Base-by-base conservation (phyloP, 2,329 filamentous ascomycete genomes). In the Metarhizium rileyi region DNA sequence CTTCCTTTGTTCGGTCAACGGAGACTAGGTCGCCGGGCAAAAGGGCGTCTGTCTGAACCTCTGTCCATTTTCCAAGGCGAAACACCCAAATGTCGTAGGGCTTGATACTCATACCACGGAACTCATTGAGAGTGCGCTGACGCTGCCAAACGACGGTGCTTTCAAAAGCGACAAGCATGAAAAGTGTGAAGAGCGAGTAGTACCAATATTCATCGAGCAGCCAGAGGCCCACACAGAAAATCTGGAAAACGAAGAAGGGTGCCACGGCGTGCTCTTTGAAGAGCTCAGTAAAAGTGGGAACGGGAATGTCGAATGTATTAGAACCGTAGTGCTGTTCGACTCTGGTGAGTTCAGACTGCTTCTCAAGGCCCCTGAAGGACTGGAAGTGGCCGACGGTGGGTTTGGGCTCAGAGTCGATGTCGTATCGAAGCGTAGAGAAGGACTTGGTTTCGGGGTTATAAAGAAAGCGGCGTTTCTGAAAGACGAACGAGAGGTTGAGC, bases 141-240 rank as follows among this genome's bases (percentile, higher is more conserved):
- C 93, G 84, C 72, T 98, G 93, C 94, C 93, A 98, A 16, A 98
- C 94, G 35, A 98, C 94, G 2, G 93, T 98, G 67, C 90, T 96
- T 73, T 98, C 93, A 60, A 98, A 98, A 52, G 82, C 84, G 57
- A 98, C 89, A 50, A 98, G 81, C 94, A 98, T 98, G 73, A 97
- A 90, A 22, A 98, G 83, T 1, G 94, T 98, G 70, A 98, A 98
- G 20, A 98, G 80, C 53, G 93, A 97, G 72, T 98, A 98, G 75
- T 98, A 98, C 93, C 94, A 98, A 72, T 97, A 98, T 70, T 98
- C 94, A 64, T 98, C 93, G 64, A 98, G 74, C 83, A 97, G 88
- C 93, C 93, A 98, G 53, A 98, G 74, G 16, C 93, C 94, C 51
- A 98, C 93, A 61, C 94, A 98, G 74, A 98, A 98, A 53, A 98